Conservation (phyloP, 1,139 yeast genomes). For the Hemisphaericaspora xylanilytica region DNA sequence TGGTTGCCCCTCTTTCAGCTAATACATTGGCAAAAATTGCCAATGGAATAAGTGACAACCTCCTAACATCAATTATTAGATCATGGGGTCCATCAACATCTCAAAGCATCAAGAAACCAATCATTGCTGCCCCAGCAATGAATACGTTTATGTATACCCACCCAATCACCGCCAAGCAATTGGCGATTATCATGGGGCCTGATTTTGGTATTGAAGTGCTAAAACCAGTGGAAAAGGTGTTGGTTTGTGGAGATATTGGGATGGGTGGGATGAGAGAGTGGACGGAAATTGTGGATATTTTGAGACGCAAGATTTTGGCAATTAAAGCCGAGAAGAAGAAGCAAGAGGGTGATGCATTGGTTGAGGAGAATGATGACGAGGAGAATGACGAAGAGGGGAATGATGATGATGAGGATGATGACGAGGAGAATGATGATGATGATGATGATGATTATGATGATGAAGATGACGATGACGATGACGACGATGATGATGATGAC, state of each 20-base stretch:
- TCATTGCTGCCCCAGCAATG: conserved; percentile 95
- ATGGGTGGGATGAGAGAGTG: conserved; percentile 99
- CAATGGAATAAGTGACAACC: conserved; percentile 87
- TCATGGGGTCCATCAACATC: conserved; percentile 76
- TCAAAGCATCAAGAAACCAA: conserved; percentile 54
- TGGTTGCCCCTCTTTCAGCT: conserved; percentile 92
- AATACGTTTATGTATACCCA: conserved; percentile 95
- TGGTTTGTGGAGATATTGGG: conserved; percentile 95
- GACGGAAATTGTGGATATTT: conserved; percentile 83
- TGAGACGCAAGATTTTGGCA: conserved; percentile 52
- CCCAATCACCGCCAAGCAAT: conserved; percentile 85
- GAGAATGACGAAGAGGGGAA: conserved; percentile 39
- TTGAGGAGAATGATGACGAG: conserved; percentile 34
- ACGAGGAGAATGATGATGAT: conserved; percentile 28
- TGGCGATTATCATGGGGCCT: conserved; percentile 48
- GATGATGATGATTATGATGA: conserved; percentile 30
- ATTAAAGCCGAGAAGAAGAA: conserved; percentile 30
- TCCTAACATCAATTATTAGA: conserved; percentile 77
- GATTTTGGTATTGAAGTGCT: conserved; percentile 68
- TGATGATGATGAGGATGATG: conserved; percentile 36
- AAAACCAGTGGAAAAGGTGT: conserved; percentile 89
- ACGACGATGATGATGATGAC: conserved; percentile 22
- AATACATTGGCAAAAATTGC: conserved; percentile 89
- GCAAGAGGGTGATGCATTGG: conserved; percentile 31
- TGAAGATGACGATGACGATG: conserved; percentile 30